phyloP scores from a whole-genome alignment of 169 alveolate genomes.

The Haemoproteus tartakovskyi region DNA sequence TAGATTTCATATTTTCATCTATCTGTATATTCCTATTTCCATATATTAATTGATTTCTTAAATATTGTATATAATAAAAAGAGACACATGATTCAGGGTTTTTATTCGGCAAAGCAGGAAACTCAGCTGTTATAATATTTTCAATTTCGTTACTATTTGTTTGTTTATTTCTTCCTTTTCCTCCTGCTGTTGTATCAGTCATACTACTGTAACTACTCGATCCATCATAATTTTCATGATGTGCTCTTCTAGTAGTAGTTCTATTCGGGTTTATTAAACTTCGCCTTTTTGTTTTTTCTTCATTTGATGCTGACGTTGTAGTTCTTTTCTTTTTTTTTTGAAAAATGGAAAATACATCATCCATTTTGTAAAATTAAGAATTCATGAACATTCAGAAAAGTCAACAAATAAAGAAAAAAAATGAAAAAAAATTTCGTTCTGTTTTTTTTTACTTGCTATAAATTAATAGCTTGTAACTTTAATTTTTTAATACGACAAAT shows the following conservation, averaged over 20 bases:
- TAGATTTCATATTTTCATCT: slow-evolving; percentile 57
- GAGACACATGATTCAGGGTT: slow-evolving; percentile 52
- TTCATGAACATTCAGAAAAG: no score
- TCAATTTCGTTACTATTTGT: slow-evolving; percentile 18
- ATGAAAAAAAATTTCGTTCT: no score
- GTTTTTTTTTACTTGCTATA: no score
- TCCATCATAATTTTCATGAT: slow-evolving; percentile 59
- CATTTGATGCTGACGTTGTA: not conserved
- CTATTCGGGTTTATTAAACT: slow-evolving; percentile 21
- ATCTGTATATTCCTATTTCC: slow-evolving; percentile 49
- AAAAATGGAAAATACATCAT: not conserved
- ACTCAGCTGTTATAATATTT: slow-evolving; percentile 29
- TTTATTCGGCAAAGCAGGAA: slow-evolving; percentile 58
- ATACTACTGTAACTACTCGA: slow-evolving; percentile 1
- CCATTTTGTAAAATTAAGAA: no score
- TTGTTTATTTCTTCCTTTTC: not conserved
- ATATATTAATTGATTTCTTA: slow-evolving; percentile 61
- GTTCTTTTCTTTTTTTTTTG: no score
- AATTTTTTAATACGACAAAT: no score
- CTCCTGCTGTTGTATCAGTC: no score
- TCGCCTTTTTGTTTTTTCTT: not conserved
- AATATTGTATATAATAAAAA: slow-evolving; percentile 46
- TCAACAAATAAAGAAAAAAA: no score
- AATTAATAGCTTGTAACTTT: no score
- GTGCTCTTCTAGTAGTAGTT: slow-evolving; percentile 59